A percentile compares a stretch with the other conserved stretches of the same genome.
phyloP scores from a whole-genome alignment of 2,329 filamentous ascomycete genomes.

The Plectosphaerella plurivora region DNA sequence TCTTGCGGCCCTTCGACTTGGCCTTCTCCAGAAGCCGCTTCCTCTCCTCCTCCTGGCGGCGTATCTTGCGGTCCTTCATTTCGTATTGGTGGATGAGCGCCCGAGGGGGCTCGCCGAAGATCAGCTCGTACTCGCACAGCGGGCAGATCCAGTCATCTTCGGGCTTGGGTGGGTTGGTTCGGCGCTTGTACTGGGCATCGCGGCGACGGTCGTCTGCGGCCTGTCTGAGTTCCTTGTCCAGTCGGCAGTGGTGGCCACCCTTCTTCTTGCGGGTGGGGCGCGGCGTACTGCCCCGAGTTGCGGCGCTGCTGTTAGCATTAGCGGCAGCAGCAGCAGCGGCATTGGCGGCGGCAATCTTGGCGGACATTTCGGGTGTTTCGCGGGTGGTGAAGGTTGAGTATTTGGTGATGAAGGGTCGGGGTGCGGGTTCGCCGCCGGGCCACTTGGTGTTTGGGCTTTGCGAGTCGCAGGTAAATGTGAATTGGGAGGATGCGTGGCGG shows the following conservation, averaged over 20 bases:
- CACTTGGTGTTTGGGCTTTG: slow-evolving; percentile 77
- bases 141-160: slow-evolving; percentile 94
- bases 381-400: too few species aligned
- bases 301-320: too few species aligned
- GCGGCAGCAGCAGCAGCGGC: too few species aligned
- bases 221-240: slow-evolving; percentile 65
- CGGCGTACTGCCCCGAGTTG: too few species aligned
- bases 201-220: slow-evolving; percentile 76
- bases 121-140: slow-evolving; percentile 96
- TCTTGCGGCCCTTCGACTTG: slow-evolving; percentile 87
- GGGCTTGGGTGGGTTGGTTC: slow-evolving; percentile 61
- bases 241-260: slow-evolving; percentile 54
- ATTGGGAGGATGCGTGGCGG: slow-evolving; percentile 74
- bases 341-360: too few species aligned
- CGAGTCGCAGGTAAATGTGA: slow-evolving; percentile 94
- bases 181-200: slow-evolving; percentile 72
- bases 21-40: slow-evolving; percentile 83
- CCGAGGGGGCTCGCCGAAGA: slow-evolving; percentile 82
- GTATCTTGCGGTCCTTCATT: slow-evolving; percentile 83
- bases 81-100: slow-evolving; percentile 90
- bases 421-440: slow-evolving; percentile 49
- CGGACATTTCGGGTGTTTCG: too few species aligned
- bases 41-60: slow-evolving; percentile 82
- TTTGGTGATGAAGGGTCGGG: slow-evolving; percentile 10
- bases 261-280: slow-evolving; percentile 41